Percentiles rank a stretch among this genome's conserved stretches.
Conservation (phyloP, 2,329 filamentous ascomycete species). For the Aaosphaeria arxii region DNA sequence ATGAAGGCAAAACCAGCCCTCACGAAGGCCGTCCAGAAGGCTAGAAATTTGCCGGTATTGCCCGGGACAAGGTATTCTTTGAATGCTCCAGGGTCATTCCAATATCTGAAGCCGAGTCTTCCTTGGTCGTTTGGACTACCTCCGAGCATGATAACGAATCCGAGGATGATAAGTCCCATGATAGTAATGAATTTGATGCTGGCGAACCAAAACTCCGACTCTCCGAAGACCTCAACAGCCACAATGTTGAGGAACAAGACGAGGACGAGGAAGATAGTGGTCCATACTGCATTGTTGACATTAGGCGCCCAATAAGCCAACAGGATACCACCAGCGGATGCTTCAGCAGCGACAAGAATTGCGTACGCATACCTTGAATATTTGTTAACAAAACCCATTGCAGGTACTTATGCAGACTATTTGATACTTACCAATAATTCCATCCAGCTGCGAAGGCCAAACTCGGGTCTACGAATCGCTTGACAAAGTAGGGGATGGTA, state of each 20-base stretch:
- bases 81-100: slow-evolving; percentile 62
- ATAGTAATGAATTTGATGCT: slow-evolving; percentile 47
- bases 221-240: slow-evolving; percentile 38
- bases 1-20: slow-evolving; percentile 46
- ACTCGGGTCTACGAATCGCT: slow-evolving; percentile 47
- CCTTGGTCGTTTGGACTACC: slow-evolving; percentile 33
- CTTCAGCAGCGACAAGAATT: slow-evolving; percentile 34
- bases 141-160: slow-evolving; percentile 35
- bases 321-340: slow-evolving; percentile 30
- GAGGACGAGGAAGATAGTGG: slow-evolving; percentile 34
- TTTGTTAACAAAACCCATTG: not conserved
- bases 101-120: slow-evolving; percentile 61
- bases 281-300: slow-evolving; percentile 33
- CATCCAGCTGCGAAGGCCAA: slow-evolving; percentile 30
- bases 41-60: slow-evolving; percentile 59
- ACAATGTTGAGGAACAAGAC: slow-evolving; percentile 35
- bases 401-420: not conserved
- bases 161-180: slow-evolving; percentile 33
- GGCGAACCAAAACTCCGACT: slow-evolving; percentile 53
- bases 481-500: slow-evolving; percentile 35
- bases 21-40: slow-evolving; percentile 54
- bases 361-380: slow-evolving; percentile 28
- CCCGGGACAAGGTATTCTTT: slow-evolving; percentile 50
- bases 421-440: slow-evolving; percentile 20
- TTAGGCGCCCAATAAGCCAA: slow-evolving; percentile 34